Evolutionary conservation across 2,329 filamentous ascomycete genomes (phyloP).

Genomic region (Furcasterigmium sp.): DNA sequence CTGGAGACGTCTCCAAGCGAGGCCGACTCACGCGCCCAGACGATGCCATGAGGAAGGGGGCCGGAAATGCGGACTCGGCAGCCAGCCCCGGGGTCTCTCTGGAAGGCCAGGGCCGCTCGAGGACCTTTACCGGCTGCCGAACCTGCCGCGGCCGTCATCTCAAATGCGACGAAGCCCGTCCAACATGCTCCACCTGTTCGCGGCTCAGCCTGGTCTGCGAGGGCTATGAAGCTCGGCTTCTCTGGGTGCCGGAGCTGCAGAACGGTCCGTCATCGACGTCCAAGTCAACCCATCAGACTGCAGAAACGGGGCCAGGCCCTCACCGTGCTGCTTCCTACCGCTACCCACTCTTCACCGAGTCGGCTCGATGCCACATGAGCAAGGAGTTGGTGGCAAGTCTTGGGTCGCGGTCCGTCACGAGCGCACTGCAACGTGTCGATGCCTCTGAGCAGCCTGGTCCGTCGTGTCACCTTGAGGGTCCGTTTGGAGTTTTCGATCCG

Average conservation of each 20-base stretch:
- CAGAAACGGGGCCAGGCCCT: too few species aligned
- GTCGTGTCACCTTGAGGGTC: constrained; percentile 7
- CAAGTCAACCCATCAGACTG: too few species aligned
- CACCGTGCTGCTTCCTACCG: constrained; percentile 24
- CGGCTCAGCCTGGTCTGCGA: constrained; percentile 27
- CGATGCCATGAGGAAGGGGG: background rate
- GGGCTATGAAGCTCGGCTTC: constrained; percentile 30
- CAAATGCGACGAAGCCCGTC: constrained; percentile 38
- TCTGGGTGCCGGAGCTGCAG: constrained; percentile 23
- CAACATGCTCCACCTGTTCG: constrained; percentile 30
- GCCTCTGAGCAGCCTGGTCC: constrained; percentile 1
- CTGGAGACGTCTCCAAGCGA: too few species aligned
- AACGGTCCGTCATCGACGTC: too few species aligned
- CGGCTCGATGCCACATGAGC: constrained; percentile 25
- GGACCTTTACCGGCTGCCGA: constrained; percentile 26
- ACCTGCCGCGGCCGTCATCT: constrained; percentile 31
- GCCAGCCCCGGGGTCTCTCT: background rate
- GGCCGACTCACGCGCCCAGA: too few species aligned
- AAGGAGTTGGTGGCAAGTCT: constrained; percentile 25
- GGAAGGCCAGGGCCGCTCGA: constrained; percentile 3
- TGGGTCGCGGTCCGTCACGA: constrained; percentile 13
- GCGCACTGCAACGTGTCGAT: constrained; percentile 18
- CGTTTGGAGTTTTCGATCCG: constrained; percentile 11
- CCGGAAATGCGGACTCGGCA: background rate
- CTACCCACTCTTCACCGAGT: constrained; percentile 35